Evolutionary conservation across 2,329 filamentous ascomycete genomes (phyloP).

Genomic region (Amylocarpus encephaloides): DNA sequence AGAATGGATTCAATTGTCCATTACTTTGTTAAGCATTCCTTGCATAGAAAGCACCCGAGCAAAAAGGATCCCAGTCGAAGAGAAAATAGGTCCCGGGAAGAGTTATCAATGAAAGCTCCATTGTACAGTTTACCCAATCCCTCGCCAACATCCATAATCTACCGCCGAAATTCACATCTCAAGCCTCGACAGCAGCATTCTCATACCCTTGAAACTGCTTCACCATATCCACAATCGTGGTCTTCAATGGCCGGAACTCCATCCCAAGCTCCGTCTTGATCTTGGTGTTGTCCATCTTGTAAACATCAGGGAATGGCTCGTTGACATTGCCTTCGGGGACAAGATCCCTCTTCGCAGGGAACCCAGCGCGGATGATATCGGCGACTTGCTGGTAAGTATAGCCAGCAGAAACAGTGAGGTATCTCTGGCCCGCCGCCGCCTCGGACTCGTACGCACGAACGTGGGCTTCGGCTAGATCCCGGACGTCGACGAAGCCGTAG

Average conservation of each 20-base stretch:
- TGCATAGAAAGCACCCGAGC: no score
- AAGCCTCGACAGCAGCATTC: constrained; percentile 6
- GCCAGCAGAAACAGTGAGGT: constrained; percentile 51
- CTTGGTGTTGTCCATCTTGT: constrained; percentile 22
- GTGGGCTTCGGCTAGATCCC: constrained; percentile 56
- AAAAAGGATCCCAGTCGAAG: no score
- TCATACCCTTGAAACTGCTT: constrained; percentile 21
- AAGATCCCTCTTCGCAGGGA: constrained; percentile 43
- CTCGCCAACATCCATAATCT: no score
- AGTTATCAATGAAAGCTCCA: no score
- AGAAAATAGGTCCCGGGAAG: no score
- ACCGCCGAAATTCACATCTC: no score
- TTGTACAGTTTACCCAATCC: no score
- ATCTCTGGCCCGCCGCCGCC: constrained; percentile 53
- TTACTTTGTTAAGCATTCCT: no score
- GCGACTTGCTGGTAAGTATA: constrained; percentile 55
- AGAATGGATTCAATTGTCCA: no score
- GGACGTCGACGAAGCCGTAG: constrained; percentile 48
- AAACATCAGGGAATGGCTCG: constrained; percentile 14
- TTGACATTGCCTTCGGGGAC: constrained; percentile 35
- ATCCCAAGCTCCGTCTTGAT: constrained; percentile 21
- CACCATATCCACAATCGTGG: constrained; percentile 22
- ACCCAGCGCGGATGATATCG: constrained; percentile 46
- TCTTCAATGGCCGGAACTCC: constrained; percentile 19
- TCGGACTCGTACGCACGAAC: constrained; percentile 48